phyloP scores from a whole-genome alignment of 2,329 filamentous ascomycete genomes.

The Mycosphaerelloides madeirae region DNA sequence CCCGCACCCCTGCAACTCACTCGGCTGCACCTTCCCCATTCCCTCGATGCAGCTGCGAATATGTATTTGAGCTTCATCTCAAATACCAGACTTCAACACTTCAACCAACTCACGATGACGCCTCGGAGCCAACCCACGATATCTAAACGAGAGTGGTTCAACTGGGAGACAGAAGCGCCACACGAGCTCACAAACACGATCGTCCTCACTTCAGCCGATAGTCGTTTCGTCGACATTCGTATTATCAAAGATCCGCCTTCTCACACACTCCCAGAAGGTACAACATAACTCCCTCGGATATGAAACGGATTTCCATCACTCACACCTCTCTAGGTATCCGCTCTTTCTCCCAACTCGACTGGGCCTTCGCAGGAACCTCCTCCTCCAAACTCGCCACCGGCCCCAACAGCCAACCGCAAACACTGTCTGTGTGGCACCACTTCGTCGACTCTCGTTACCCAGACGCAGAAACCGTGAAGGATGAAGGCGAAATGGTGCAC shows the following conservation, averaged over 20 bases:
- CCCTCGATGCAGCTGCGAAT: too few relatives aligned
- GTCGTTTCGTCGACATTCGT: slow-evolving; percentile 59
- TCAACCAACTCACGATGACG: not conserved
- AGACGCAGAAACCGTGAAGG: slow-evolving; percentile 38
- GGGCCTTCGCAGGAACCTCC: slow-evolving; percentile 60
- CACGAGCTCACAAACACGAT: slow-evolving; percentile 60
- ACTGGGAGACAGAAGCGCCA: slow-evolving; percentile 51
- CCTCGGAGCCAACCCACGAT: slow-evolving; percentile 34
- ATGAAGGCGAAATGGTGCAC: slow-evolving; percentile 55
- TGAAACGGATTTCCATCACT: not conserved
- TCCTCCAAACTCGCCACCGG: slow-evolving; percentile 29
- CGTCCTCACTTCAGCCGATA: slow-evolving; percentile 57
- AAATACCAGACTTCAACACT: too few relatives aligned
- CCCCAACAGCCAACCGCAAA: slow-evolving; percentile 2
- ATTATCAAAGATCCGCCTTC: slow-evolving; percentile 9
- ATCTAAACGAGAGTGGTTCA: slow-evolving; percentile 56
- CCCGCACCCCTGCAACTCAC: too few relatives aligned
- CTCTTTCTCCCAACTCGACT: slow-evolving; percentile 48
- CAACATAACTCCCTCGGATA: too few relatives aligned
- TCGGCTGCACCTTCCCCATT: too few relatives aligned
- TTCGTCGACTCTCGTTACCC: slow-evolving; percentile 54
- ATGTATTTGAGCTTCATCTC: too few relatives aligned
- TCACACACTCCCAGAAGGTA: not conserved
- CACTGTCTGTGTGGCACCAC: slow-evolving; percentile 50
- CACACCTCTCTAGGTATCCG: slow-evolving; percentile 23